Evolutionary conservation across 345 rosid species (phyloP).

Genomic region (Kandelia obovata): DNA sequence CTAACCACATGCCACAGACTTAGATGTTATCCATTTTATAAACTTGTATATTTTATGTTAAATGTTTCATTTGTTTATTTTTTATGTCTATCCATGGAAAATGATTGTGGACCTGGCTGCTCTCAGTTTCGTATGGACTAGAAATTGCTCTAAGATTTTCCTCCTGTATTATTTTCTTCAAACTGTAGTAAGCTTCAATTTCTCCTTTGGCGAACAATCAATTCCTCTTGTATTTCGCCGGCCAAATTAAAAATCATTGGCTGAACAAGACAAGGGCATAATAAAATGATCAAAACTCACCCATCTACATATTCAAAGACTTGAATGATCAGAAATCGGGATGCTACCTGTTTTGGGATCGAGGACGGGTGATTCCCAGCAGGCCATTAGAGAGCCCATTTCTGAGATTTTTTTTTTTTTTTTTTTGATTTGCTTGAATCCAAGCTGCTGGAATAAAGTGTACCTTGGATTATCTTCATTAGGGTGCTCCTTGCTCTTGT

Average conservation of each 20-base stretch:
- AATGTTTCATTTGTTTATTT: too few species aligned
- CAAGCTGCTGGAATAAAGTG: too few species aligned
- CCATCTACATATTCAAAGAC: background rate
- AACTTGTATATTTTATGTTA: too few species aligned
- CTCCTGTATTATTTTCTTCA: constrained; percentile 55
- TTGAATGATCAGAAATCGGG: background rate
- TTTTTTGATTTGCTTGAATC: too few species aligned
- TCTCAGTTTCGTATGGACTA: constrained; percentile 12
- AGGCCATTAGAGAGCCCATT: constrained; percentile 64
- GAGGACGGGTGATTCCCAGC: constrained; percentile 71
- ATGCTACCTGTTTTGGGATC: constrained; percentile 52
- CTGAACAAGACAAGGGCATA: background rate
- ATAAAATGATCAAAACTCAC: too few species aligned
- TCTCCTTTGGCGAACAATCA: constrained; percentile 28
- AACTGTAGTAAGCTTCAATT: constrained; percentile 69
- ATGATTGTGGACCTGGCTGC: constrained; percentile 12
- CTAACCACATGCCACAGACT: too few species aligned
- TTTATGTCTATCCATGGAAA: too few species aligned
- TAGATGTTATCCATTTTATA: background rate
- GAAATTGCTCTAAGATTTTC: constrained; percentile 47
- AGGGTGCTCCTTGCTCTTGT: too few species aligned
- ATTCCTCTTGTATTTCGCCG: constrained; percentile 36
- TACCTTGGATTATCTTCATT: too few species aligned
- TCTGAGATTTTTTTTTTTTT: too few species aligned
- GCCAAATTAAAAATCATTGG: background rate